Base-by-base conservation (phyloP, 2,329 filamentous ascomycete genomes). In the Arthrobotrys entomopaga region DNA sequence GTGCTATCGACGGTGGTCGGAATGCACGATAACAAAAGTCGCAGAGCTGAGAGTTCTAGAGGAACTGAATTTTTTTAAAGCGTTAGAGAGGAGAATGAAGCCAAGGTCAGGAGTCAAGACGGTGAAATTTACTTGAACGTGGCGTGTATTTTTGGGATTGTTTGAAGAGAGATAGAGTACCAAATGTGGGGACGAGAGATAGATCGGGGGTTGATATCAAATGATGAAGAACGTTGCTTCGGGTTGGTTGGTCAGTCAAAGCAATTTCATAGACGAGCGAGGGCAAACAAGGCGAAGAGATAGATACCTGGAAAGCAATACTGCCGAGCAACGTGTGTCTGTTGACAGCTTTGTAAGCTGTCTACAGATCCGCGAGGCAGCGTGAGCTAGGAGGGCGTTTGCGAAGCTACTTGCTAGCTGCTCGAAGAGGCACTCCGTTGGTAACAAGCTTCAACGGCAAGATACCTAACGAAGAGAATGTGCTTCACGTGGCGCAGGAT, bases 201-300 rank as follows among this genome's bases (percentile, higher is more conserved):
- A n/a, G 42, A 54, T 57, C 67, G 67, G 67, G 67, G 63, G 67
- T 65, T 65, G 67, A 65, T 48, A 59, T 65, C 60, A 48, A 60
- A 38, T 40, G 20, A 61, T 19, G 40, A 34, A 65, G 38, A 22
- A 22, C 20, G 46, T 48, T 52, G 58, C 67, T 72, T 29, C 40
- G 20, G 43, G 48, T 13, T 22, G 57, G 54, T 34, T 22, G 48
- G 16, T 22, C 5, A 50, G n/a, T 49, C 38, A 34, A 49, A 42
- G 24, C 38, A 26, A 7, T 20, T 13, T 38, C 22, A 26, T 58
- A 10, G 24, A 15, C 16, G 34, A 15, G 34, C n/a, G 22, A 20
- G 46, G 42, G 24, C 43, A 49, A 60, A 40, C 16, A 29, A 15
- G 22, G 19, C 40, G 46, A 40, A 38, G 20, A 22, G 15, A 57